Evolutionary conservation across 2,329 filamentous ascomycete genomes (phyloP).

Genomic region (Xylaria sp.): DNA sequence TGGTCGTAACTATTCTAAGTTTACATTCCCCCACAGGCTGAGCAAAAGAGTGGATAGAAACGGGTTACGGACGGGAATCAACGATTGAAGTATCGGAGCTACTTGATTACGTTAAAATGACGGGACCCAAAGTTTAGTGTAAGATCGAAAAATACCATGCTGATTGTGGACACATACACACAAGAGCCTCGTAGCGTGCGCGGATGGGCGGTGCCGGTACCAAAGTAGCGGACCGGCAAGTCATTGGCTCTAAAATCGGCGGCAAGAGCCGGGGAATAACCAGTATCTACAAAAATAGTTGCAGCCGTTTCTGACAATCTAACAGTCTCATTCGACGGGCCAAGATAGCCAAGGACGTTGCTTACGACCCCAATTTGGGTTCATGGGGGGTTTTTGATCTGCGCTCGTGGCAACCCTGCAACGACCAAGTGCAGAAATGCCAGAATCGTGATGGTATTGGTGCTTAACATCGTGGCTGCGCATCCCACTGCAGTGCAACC

Average conservation of each 20-base stretch:
- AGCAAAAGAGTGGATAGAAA: constrained; percentile 6
- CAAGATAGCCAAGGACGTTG: constrained; percentile 22
- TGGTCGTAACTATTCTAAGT: constrained; percentile 19
- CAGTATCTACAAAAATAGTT: constrained; percentile 36
- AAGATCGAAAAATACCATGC: constrained; percentile 13
- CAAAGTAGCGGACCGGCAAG: constrained; percentile 27
- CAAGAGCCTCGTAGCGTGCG: constrained; percentile 20
- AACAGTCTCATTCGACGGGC: constrained; percentile 30
- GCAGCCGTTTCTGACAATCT: constrained; percentile 26
- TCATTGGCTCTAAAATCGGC: constrained; percentile 35
- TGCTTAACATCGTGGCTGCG: constrained; percentile 28
- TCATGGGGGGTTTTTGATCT: constrained; percentile 23
- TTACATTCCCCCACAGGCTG: constrained; percentile 23
- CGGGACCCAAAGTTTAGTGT: not conserved
- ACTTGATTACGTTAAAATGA: constrained; percentile 19
- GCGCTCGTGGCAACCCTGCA: constrained; percentile 40
- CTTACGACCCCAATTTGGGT: constrained; percentile 32
- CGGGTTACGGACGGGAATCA: constrained; percentile 17
- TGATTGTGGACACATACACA: constrained; percentile 17
- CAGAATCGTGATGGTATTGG: constrained; percentile 23
- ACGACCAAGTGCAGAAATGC: constrained; percentile 5
- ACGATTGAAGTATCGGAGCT: constrained; percentile 1
- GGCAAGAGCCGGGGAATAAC: constrained; percentile 32
- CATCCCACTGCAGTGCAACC: constrained; percentile 30
- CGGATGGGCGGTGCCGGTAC: constrained; percentile 38